Evolutionary conservation across 2,329 filamentous ascomycete genomes (phyloP), one percentile per base, ranked within the genome.

Genomic region (Neofusicoccum laricinum): DNA sequence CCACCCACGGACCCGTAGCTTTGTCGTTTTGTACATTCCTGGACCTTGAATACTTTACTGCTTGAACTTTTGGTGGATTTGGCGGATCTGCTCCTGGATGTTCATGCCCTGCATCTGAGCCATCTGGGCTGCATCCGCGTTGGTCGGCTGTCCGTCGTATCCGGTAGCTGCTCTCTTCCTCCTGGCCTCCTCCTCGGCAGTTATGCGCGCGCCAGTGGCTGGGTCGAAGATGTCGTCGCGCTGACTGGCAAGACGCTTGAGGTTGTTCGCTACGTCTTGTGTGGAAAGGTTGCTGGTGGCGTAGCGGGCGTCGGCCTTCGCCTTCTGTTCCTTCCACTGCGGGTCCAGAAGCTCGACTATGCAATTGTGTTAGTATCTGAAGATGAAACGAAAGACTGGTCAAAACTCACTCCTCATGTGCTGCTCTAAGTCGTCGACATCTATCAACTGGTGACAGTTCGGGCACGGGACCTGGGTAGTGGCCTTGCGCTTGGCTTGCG

Each of bases 271-370:
- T 50, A 96, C 92, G 70, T 98, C 94, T 38, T 85, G 87, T 3
- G 92, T 94, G 0, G 90, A 91, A 10, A 97, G 80, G 71, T 96
- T 97, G 10, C 93, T 96, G 0, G 91, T 93, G 1, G 91, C 87
- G 68, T 90, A 92, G 67, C 94, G 89, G 12, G 90, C 88, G 50
- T 97, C 92, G 15, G 91, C 88, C 76, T 96, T 96, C 65, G 91
- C 90, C 70, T 93, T 92, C 76, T 98, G 93, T 75, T 97, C 93
- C 76, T 96, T 96, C 93, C 94, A 98, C 65, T 90, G 87, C 0
- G 94, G 94, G 75, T 98, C 94, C 65, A 97, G 85, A 51, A 97
- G 85, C 78, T 98, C 94, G 74, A 98, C 83, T 85, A 50, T 32
- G 8, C 49, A n/a, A 69, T 82, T 17, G 3, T 2, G 17, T 57